Conservation (phyloP, 768 basidiomycete species). For the Polyporus arcularius region DNA sequence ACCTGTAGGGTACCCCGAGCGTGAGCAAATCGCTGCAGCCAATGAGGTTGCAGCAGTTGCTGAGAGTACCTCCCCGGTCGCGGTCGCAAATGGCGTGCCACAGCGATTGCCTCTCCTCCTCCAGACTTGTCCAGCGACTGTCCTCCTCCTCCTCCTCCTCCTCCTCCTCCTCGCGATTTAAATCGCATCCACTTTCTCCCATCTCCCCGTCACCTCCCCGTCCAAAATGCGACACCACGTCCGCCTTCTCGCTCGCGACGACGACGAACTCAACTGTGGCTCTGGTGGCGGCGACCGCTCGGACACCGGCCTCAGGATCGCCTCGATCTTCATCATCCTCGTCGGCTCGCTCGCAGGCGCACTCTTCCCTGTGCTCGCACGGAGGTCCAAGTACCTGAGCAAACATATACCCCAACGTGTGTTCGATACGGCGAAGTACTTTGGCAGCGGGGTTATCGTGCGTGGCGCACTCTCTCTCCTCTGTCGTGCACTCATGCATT, state of each 20-base stretch:
- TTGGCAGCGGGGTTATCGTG: conserved; percentile 88
- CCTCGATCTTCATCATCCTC: conserved; percentile 75
- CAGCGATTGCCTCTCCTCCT: background rate
- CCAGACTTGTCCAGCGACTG: too few relatives aligned
- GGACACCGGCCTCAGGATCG: conserved; percentile 59
- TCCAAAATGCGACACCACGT: conserved; percentile 9
- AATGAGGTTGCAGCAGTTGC: conserved; percentile 1
- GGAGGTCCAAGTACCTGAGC: conserved; percentile 46
- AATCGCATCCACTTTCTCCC: background rate
- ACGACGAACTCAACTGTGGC: conserved; percentile 42
- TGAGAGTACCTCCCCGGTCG: conserved; percentile 16
- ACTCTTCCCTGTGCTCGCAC: conserved; percentile 70
- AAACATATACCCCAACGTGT: conserved; percentile 54
- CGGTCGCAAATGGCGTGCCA: background rate
- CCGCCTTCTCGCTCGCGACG: conserved; percentile 11
- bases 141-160: background rate
- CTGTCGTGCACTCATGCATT: background rate
- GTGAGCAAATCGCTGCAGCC: background rate
- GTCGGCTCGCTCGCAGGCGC: conserved; percentile 59
- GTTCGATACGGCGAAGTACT: conserved; percentile 87
- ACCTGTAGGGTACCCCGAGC: conserved; percentile 17
- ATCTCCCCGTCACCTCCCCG: background rate
- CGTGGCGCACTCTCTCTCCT: conserved; percentile 27
- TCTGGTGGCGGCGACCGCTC: conserved; percentile 52
- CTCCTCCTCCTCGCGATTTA: conserved; percentile 5